Evolutionary conservation across 208 protist genomes (phyloP), one percentile per base, ranked within the genome.

Genomic region (Wallacemonas sp.): DNA sequence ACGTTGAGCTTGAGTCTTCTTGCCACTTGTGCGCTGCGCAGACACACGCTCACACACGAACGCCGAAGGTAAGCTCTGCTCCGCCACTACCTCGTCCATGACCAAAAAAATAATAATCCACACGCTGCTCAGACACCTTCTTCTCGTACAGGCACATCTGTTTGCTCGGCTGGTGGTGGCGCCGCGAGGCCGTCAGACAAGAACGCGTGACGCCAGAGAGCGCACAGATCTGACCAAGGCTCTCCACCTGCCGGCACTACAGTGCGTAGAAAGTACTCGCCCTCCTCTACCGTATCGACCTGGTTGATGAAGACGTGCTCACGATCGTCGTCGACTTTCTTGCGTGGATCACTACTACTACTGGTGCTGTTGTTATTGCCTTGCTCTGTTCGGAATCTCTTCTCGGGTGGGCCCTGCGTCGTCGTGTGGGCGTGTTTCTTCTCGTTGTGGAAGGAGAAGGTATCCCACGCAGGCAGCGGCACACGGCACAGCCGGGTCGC

Each of bases 231-330:
- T 0, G 28, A 15, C 83, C 84, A 90, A 14, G 83, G 76, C 27
- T 58, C 69, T 1, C 78, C 74, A 17, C 71, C 65, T 17, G 78
- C 82, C 1, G 88, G 88, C 70, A 91, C 38, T 2, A 58, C 31
- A 24, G 66, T 54, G 3, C 75, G 67, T 54, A 94, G 67, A 67
- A 94, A 94, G 12, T 30, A 14, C 34, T 85, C 82, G 1, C 70
- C 84, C 47, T 94, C 84, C 62, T 70, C 67, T n/a, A 91, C 70
- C 9, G 60, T 87, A n/a, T 82, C 62, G 15, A 79, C 79, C 61
- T 87, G 79, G 38, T 80, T 85, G 45, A 94, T 82, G 34, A 88
- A 94, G 1, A 94, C 88, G 47, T 51, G 26, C 28, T 70, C 66
- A n/a, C 26, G 27, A 24, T 22, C 30, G 33, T 41, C 44, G 31